phyloP scores from a whole-genome alignment of 257 asterid genomes.

The Plantago major region DNA sequence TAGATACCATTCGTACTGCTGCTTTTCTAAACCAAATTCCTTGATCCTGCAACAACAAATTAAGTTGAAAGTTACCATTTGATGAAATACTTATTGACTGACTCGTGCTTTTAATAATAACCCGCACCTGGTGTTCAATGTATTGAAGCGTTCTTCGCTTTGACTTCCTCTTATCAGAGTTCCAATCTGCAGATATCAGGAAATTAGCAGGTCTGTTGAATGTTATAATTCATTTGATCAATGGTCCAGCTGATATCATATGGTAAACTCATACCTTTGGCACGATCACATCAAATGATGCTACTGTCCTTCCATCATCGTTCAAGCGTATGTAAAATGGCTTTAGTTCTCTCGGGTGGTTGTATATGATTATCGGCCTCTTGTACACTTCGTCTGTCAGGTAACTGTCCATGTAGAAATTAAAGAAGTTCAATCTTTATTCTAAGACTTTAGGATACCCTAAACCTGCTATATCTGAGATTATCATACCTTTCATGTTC shows the following conservation, averaged over 20 bases:
- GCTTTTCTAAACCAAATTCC: constrained; percentile 48
- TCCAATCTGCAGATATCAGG: constrained; percentile 49
- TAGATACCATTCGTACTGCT: constrained; percentile 75
- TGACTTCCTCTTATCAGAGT: constrained; percentile 74
- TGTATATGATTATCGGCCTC: constrained; percentile 60
- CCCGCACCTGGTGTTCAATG: constrained; percentile 52
- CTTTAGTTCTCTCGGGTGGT: constrained; percentile 58
- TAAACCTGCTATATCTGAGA: constrained; percentile 1
- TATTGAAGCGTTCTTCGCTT: constrained; percentile 64
- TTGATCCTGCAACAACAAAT: constrained; percentile 41
- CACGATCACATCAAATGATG: constrained; percentile 65
- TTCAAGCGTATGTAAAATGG: constrained; percentile 65
- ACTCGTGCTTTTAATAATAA: too few relatives aligned
- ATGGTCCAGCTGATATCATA: not conserved
- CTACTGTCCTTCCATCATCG: constrained; percentile 67
- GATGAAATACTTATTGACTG: not conserved
- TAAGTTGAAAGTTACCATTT: not conserved
- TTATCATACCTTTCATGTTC: constrained; percentile 68
- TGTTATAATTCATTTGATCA: not conserved
- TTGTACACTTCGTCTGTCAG: constrained; percentile 58
- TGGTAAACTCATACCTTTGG: constrained; percentile 49
- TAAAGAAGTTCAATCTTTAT: not conserved
- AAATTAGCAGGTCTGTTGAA: not conserved
- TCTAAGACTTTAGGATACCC: constrained; percentile 1
- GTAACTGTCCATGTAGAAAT: constrained; percentile 38